Evolutionary conservation across 129 eudicot genomes (phyloP), one percentile per base, ranked within the genome.

Genomic region (Sambucus nigra): DNA sequence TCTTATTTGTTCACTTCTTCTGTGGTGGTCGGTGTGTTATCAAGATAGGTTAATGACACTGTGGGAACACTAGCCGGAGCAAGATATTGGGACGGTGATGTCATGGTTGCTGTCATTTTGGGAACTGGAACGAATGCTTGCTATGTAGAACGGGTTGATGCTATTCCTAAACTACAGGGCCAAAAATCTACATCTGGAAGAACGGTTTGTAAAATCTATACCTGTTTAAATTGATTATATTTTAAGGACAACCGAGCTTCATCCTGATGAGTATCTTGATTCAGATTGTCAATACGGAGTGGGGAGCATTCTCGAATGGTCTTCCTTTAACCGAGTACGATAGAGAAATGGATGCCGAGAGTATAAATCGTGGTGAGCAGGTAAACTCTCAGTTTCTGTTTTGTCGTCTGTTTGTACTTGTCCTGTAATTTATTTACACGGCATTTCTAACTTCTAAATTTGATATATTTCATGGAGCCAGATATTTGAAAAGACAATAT

Each of bases 101-200:
- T 80, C 18, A 57, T 80, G 65, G 94, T 86, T 19, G 94, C 96
- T n/a, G 89, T 87, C 40, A 87, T 87, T 19, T 73, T 87, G 59
- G 96, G 96, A 15, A 87, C 96, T 7, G 96, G 96, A 71, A 82
- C 96, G 27, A 87, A 87, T 76, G 96, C 96, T 55, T 94, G 94
- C 22, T 87, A 87, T 72, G 89, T 81, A 19, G 92, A 81, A 61
- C 81, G 87, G 13, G 97, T 80, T 27, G 58, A 66, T 48, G 92
- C 91, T 18, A 88, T 83, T 32, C 94, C 94, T 16, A 83, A 88
- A 80, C 75, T 80, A 88, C 84, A 88, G 55, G 92, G 87, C 52
- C 74, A 58, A 44, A 81, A 73, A 57, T 82, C 93, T 16, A 83
- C 72, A 74, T 73, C 83, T 2, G 96, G 94, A 60, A 94, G 80